phyloP scores from a whole-genome alignment of 2,329 filamentous ascomycete species.

The Alternaria panax region DNA sequence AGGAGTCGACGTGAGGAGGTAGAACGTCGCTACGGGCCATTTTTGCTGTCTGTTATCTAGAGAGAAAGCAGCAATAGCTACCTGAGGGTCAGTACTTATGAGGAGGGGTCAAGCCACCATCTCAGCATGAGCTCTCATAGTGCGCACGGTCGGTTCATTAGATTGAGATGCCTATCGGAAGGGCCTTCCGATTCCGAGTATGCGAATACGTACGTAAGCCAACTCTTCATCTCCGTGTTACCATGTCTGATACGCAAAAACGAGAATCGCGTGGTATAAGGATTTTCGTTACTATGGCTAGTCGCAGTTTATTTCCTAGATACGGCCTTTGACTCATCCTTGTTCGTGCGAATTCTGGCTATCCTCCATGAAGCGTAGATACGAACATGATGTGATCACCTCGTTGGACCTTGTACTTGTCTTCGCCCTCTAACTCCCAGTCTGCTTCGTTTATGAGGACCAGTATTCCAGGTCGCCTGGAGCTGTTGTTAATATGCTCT shows the following conservation, averaged over 20 bases:
- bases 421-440: conserved; percentile 97
- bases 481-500: conserved; percentile 21
- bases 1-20: conserved; percentile 26
- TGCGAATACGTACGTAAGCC: background rate
- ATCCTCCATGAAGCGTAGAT: conserved; percentile 94
- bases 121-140: background rate
- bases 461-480: conserved; percentile 89
- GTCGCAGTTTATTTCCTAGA: background rate
- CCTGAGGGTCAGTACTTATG: background rate
- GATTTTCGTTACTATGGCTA: fast-evolving
- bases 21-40: conserved; percentile 15
- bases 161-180: background rate
- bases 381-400: conserved; percentile 94
- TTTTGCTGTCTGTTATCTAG: background rate
- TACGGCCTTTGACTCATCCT: background rate
- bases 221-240: background rate
- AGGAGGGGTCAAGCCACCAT: background rate
- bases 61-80: background rate
- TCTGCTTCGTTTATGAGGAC: conserved; percentile 98
- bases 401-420: conserved; percentile 81
- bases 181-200: background rate
- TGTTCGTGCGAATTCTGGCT: background rate
- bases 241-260: background rate
- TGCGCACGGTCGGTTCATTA: background rate
- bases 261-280: background rate